Conservation (phyloP, 2,329 filamentous ascomycete genomes). For the Hyphodiscus sp. region DNA sequence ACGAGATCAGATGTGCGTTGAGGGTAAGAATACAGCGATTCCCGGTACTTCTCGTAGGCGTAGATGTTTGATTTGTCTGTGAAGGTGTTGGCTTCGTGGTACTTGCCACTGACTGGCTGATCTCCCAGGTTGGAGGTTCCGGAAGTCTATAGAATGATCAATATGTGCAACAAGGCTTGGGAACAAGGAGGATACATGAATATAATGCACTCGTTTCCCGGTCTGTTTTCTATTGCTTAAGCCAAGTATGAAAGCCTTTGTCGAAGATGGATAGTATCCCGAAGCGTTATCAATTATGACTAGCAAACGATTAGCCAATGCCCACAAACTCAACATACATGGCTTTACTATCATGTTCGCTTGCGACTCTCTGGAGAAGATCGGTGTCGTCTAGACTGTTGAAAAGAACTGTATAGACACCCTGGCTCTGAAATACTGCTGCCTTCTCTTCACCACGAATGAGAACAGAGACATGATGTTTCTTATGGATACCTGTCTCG, state of each 20-base stretch:
- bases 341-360: slow-evolving; percentile 18
- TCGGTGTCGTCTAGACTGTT: slow-evolving; percentile 14
- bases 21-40: slow-evolving; percentile 33
- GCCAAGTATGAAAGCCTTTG: slow-evolving; percentile 37
- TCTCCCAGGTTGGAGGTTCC: slow-evolving; percentile 40
- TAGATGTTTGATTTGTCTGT: slow-evolving; percentile 41
- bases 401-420: slow-evolving; percentile 15
- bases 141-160: slow-evolving; percentile 27
- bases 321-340: not conserved
- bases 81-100: slow-evolving; percentile 30
- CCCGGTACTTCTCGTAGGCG: slow-evolving; percentile 32
- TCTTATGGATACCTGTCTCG: not conserved
- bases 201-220: slow-evolving; percentile 32
- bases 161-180: not conserved
- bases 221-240: slow-evolving; percentile 34
- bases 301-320: not conserved
- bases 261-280: slow-evolving; percentile 32
- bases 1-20: slow-evolving; percentile 41
- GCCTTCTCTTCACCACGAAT: slow-evolving; percentile 17
- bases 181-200: slow-evolving; percentile 30
- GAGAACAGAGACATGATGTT: slow-evolving; percentile 12
- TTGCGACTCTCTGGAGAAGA: slow-evolving; percentile 11
- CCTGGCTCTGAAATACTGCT: slow-evolving; percentile 6
- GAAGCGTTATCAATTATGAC: slow-evolving; percentile 38
- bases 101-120: slow-evolving; percentile 31